Evolutionary conservation across 1,284 basidiomycete genomes (phyloP), one percentile per base, ranked within the genome.

Genomic region (Boletus semigastroideus): DNA sequence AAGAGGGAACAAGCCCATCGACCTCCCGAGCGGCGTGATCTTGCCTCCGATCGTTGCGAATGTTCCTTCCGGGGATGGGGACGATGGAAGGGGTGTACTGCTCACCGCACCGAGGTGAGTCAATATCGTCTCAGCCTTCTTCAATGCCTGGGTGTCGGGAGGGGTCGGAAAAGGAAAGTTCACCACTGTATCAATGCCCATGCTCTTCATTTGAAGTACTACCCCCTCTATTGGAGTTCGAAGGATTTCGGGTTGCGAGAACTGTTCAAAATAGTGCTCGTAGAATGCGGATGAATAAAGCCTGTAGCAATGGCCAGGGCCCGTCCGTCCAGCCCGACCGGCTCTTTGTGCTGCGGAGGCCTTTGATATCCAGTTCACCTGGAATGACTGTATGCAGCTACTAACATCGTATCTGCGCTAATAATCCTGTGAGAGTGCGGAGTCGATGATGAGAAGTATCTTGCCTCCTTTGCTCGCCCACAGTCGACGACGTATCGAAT

Each of bases 81-180:
- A 69, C 59, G 43, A 69, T 56, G 41, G 70, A 10, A 69, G 58
- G 2, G 72, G 63, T 3, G 76, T 66, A 10, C 74, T 65, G 40
- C 78, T 77, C 42, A 98, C 74, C 1, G 97, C 97, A 13, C 94
- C 95, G 4, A 99, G 82, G 62, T 92, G 80, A 14, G 78, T 81
- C 33, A 99, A 77, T 3, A 88, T 76, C 39, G 79, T 83, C 70
- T 99, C 96, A 1, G 97, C 94, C 63, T 88, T 87, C 49, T 76
- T 79, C 27, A 99, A 75, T 11, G 85, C 80, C 5, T 71, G 63
- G n/a, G 89, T 82, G 67, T 98, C 92, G 0, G 97, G 97, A 10
- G 96, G 88, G 0, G 97, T 98, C 0, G 97, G 97, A 74, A 99
- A 99, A 11, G 97, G 97, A 69, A 99, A 99, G 72, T 98, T 98